Evolutionary conservation across 1,284 basidiomycete species (phyloP), one percentile per base, ranked within the genome.

Genomic region (Microbotryum silenes-acaulis): DNA sequence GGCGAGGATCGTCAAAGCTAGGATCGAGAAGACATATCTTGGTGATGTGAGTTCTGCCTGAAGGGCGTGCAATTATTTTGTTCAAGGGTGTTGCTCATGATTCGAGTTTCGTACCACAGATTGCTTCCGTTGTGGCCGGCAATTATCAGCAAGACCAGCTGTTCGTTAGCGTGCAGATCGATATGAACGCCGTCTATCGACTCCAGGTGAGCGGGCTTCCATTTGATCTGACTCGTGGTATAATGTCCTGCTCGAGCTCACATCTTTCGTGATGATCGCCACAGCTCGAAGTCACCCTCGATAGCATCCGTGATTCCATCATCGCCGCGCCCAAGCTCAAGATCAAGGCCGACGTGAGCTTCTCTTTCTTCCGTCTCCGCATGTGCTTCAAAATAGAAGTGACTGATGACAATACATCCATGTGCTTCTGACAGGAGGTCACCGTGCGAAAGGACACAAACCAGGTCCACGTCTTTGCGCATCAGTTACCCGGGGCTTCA

Each of bases 1-100:
- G 42, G 96, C 96, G 25, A 85, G 96, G 60, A 97, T 98, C 70
- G 94, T 98, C 69, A 98, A 99, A 77, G 96, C 89, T 14, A 83
- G 96, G 54, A 78, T 99, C 59, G 96, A 99, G 77, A 93, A 93
- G 79, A 98, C 96, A 0, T 83, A 89, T 64, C 79, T 99, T 10
- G 90, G 92, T 68, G 96, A 97, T 78, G 90, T 92, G 68, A 70
- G 85, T 77, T 23, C 55, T 61, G 10, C n/a, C 12, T 42, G 37
- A 42, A 12, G 37, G 16, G 12, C 16, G 37, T 16, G 1, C 0
- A 1, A 12, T 5, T 14, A 1, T 42, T 42, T 6, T 51, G 46
- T 20, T 56, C 6, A 27, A n/a, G 31, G 31, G 31, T 31, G 7
- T 10, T 31, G 31, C 12, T 16, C 27, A 29, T 29, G 25, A 9